These are phyloP conservation scores for Hypoxylon sp. DNA, from an alignment of 2,329 filamentous ascomycete genomes.

Conservation along the genomic window DNA sequence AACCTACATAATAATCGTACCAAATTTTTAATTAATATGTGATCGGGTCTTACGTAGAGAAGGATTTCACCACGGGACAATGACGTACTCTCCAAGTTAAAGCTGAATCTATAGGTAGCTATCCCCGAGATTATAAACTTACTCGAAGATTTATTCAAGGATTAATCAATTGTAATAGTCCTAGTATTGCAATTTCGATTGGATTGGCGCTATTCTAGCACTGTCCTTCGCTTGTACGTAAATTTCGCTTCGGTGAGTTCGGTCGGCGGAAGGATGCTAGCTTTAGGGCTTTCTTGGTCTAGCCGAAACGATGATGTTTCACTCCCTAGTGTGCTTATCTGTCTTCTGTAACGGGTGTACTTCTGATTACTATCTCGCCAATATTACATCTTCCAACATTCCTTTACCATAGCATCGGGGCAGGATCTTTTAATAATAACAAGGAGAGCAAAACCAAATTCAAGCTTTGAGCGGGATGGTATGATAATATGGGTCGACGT, in stretches of 20 bases:
- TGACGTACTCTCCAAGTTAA: not conserved
- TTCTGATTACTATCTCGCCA: not conserved
- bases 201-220: not conserved
- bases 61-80: not conserved
- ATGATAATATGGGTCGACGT: slow-evolving; percentile 3
- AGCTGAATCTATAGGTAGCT: not conserved
- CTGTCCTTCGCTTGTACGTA: not conserved
- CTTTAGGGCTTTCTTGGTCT: not conserved
- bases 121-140: not conserved
- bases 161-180: not conserved
- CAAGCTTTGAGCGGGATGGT: not conserved
- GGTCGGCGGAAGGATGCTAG: not conserved
- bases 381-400: not conserved
- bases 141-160: not conserved
- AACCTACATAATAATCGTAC: not conserved
- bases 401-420: not conserved
- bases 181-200: not conserved
- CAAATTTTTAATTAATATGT: not conserved
- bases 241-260: slow-evolving; percentile 9
- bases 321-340: not conserved
- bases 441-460: not conserved
- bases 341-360: not conserved
- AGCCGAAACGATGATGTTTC: not conserved
- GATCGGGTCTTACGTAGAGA: not conserved
- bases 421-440: not conserved